These are phyloP conservation scores for Elasticomyces elasticus DNA, from an alignment of 495 filamentous ascomycete species.

Conservation along the genomic window DNA sequence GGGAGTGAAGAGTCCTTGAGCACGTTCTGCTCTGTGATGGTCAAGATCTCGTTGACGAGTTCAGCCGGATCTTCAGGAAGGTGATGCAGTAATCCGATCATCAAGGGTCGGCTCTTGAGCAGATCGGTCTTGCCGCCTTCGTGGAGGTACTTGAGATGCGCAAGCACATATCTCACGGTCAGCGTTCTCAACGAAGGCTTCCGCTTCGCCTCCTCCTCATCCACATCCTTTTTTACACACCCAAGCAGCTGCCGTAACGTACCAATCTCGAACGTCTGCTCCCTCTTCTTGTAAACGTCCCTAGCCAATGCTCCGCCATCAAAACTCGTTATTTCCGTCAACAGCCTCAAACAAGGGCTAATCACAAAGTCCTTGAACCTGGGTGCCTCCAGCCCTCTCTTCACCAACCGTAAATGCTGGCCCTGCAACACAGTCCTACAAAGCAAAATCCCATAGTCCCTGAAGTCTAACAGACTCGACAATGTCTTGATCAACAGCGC, in stretches of 20 bases:
- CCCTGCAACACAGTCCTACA: slow-evolving; percentile 65
- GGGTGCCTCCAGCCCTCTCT: slow-evolving; percentile 58
- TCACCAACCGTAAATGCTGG: slow-evolving; percentile 60
- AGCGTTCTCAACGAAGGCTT: slow-evolving; percentile 65
- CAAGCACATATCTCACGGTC: slow-evolving; percentile 64
- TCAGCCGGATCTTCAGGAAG: slow-evolving; percentile 63
- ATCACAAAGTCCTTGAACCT: slow-evolving; percentile 76
- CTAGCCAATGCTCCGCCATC: slow-evolving; percentile 70
- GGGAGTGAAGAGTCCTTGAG: slow-evolving; percentile 60
- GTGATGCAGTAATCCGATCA: slow-evolving; percentile 56
- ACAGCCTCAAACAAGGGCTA: slow-evolving; percentile 66
- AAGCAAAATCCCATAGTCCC: slow-evolving; percentile 57
- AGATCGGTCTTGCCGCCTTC: slow-evolving; percentile 63
- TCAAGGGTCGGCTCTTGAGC: slow-evolving; percentile 60
- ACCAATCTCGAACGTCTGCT: slow-evolving; percentile 56
- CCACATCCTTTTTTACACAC: slow-evolving; percentile 32
- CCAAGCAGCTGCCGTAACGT: slow-evolving; percentile 54
- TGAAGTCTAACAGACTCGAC: slow-evolving; percentile 58
- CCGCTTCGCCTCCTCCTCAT: slow-evolving; percentile 45
- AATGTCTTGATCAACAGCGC: slow-evolving; percentile 66
- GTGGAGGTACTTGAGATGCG: slow-evolving; percentile 60
- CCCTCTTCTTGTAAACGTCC: slow-evolving; percentile 56
- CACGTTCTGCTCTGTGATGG: slow-evolving; percentile 52
- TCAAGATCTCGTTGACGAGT: slow-evolving; percentile 57
- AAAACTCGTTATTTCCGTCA: slow-evolving; percentile 67